phyloP scores from a whole-genome alignment of 805 yeast genomes.

The Vanderwaltozyma verrucispora region DNA sequence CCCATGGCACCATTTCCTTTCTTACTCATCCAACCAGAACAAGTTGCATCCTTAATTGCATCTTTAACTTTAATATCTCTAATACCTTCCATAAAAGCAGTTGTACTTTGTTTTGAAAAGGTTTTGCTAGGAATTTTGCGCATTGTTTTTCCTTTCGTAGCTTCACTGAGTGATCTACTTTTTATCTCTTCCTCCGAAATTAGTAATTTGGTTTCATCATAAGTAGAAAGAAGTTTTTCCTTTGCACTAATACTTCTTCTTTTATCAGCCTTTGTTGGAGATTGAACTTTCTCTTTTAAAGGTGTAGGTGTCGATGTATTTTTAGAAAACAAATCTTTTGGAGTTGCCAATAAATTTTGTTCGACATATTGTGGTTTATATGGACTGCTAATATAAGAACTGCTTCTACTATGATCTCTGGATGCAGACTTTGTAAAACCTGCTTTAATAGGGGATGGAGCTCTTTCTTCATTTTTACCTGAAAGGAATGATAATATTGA shows the following conservation, averaged over 20 bases:
- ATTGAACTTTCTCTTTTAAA: background rate
- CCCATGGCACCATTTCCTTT: constrained; percentile 76
- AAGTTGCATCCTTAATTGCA: constrained; percentile 64
- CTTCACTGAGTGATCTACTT: constrained; percentile 40
- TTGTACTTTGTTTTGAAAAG: constrained; percentile 44
- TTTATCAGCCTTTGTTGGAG: constrained; percentile 17
- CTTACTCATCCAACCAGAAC: constrained; percentile 94
- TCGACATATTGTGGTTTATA: constrained; percentile 13
- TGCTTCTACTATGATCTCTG: constrained; percentile 3
- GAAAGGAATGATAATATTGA: constrained; percentile 45
- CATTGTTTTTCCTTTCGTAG: constrained; percentile 40
- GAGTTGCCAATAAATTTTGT: constrained; percentile 10
- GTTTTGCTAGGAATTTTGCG: constrained; percentile 47
- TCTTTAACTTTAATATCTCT: constrained; percentile 63
- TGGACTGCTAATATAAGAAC: constrained; percentile 17
- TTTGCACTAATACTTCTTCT: constrained; percentile 45
- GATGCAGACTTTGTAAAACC: background rate
- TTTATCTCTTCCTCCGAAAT: constrained; percentile 14
- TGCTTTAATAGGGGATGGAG: constrained; percentile 3
- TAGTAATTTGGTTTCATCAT: constrained; percentile 4
- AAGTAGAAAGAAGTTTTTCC: constrained; percentile 16
- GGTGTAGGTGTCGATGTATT: constrained; percentile 1
- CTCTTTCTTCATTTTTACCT: constrained; percentile 15
- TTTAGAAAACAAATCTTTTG: constrained; percentile 6
- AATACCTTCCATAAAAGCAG: constrained; percentile 85